A percentile compares a stretch with the other conserved stretches of the same genome.
Conservation (phyloP, 371 early-diverging fungal genomes). For the Mortierella sp. region DNA sequence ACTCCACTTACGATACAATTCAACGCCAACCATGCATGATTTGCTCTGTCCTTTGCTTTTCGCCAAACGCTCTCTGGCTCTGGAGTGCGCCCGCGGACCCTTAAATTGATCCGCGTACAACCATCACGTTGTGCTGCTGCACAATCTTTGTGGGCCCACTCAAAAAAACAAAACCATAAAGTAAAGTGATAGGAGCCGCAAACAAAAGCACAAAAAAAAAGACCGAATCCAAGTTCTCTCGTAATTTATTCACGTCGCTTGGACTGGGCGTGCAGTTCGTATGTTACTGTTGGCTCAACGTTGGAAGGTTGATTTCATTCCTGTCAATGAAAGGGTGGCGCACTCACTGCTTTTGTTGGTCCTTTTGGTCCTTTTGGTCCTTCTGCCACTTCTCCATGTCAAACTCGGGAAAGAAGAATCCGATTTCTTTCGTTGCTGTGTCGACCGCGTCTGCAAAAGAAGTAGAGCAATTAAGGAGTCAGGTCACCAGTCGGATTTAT, state of each 20-base stretch:
- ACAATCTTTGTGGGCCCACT: neutral
- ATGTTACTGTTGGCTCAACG: neutral
- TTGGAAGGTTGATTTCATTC: neutral
- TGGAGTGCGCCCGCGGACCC: neutral
- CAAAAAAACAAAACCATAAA: too few species aligned
- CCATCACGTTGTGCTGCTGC: neutral
- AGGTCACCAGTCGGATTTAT: neutral
- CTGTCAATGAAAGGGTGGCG: neutral
- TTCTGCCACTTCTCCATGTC: conserved; percentile 54
- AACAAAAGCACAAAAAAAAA: neutral
- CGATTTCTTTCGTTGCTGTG: conserved; percentile 69
- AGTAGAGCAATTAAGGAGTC: neutral
- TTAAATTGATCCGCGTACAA: neutral
- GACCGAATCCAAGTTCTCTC: neutral
- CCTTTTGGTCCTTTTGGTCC: conserved; percentile 25
- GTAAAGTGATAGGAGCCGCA: neutral
- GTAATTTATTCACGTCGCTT: neutral
- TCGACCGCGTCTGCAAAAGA: conserved; percentile 66
- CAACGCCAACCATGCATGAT: neutral
- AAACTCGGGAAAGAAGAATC: conserved; percentile 72
- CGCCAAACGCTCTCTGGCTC: neutral
- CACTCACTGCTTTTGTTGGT: neutral
- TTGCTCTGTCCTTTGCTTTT: neutral
- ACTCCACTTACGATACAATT: too few species aligned
- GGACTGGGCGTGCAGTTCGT: neutral